A percentile compares a stretch with the other conserved stretches of the same genome.
Evolutionary conservation across 495 filamentous ascomycete species (phyloP).

Genomic region (Margaritispora aquatica): DNA sequence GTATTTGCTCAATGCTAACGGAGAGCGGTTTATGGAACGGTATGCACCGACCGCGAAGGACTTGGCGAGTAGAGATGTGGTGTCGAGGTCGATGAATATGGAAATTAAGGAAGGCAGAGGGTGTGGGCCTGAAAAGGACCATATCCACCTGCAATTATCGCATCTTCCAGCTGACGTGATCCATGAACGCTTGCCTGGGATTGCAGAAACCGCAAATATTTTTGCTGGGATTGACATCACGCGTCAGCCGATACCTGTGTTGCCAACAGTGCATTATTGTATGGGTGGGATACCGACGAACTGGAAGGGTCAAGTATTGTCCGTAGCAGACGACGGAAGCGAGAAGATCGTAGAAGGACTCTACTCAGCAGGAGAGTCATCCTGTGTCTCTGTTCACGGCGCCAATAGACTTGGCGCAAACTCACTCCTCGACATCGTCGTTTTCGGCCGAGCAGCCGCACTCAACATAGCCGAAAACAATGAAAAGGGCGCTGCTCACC

Average conservation of each 20-base stretch:
- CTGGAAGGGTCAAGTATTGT: conserved; percentile 22
- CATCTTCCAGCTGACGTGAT: conserved; percentile 20
- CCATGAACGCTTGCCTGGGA: conserved; percentile 19
- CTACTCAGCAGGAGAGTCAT: conserved; percentile 21
- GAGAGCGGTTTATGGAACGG: conserved; percentile 24
- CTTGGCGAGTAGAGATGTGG: conserved; percentile 20
- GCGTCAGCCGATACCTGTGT: conserved; percentile 20
- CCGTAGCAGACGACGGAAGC: conserved; percentile 15
- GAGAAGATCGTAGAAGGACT: conserved; percentile 19
- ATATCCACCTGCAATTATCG: conserved; percentile 23
- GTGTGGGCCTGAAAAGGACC: conserved; percentile 21
- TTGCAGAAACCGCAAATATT: conserved; percentile 23
- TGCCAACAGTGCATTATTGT: conserved; percentile 24
- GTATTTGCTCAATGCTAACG: conserved; percentile 19
- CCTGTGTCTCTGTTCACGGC: conserved; percentile 24
- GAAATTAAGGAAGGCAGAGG: conserved; percentile 23
- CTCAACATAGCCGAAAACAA: conserved; percentile 22
- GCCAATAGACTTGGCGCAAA: conserved; percentile 24
- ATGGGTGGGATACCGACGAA: conserved; percentile 25
- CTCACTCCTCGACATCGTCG: conserved; percentile 23
- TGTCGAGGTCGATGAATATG: conserved; percentile 22
- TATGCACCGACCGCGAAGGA: conserved; percentile 25
- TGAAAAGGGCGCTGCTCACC: conserved; percentile 13
- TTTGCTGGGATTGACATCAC: conserved; percentile 25
- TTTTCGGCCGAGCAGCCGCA: conserved; percentile 21